A percentile compares a stretch with the other conserved stretches of the same genome.
These are phyloP conservation scores for Aspergillus ustus DNA, from an alignment of 2,329 filamentous ascomycete genomes.

Conservation along the genomic window DNA sequence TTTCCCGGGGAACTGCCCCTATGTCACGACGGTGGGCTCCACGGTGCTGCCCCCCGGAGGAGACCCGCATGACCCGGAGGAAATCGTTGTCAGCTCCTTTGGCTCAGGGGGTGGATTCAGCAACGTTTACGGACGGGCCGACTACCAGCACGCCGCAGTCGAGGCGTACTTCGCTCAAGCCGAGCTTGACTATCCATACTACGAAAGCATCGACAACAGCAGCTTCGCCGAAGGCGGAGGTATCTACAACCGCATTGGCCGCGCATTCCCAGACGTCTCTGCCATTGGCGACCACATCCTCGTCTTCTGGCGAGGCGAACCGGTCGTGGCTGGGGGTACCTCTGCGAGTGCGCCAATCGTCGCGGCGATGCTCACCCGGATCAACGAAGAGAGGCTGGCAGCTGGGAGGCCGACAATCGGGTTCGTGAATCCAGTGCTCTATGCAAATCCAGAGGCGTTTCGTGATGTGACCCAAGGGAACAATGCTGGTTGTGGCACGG, in stretches of 20 bases:
- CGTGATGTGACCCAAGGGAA: conserved; percentile 50
- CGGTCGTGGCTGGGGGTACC: background rate
- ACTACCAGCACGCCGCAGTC: conserved; percentile 49
- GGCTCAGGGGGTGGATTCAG: conserved; percentile 53
- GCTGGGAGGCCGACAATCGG: conserved; percentile 54
- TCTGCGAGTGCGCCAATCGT: conserved; percentile 1
- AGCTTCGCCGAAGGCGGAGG: conserved; percentile 28
- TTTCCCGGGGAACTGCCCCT: conserved; percentile 58
- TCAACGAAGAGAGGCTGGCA: conserved; percentile 56
- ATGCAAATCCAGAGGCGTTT: conserved; percentile 38
- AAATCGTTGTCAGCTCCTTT: conserved; percentile 26
- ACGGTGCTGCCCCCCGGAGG: conserved; percentile 34
- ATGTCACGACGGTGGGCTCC: conserved; percentile 54
- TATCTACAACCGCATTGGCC: conserved; percentile 51
- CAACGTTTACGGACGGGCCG: conserved; percentile 50
- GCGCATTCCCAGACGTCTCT: conserved; percentile 56
- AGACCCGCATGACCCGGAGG: background rate
- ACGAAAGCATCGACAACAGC: conserved; percentile 39
- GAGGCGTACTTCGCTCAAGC: conserved; percentile 45
- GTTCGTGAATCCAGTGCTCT: conserved; percentile 57
- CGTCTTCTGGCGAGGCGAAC: conserved; percentile 21
- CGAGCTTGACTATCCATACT: conserved; percentile 36
- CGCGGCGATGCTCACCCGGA: conserved; percentile 21
- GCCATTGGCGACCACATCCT: conserved; percentile 47
- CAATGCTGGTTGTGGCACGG: conserved; percentile 33